Evolutionary conservation across 2,329 filamentous ascomycete species (phyloP).

Genomic region (Exophiala bonariae): DNA sequence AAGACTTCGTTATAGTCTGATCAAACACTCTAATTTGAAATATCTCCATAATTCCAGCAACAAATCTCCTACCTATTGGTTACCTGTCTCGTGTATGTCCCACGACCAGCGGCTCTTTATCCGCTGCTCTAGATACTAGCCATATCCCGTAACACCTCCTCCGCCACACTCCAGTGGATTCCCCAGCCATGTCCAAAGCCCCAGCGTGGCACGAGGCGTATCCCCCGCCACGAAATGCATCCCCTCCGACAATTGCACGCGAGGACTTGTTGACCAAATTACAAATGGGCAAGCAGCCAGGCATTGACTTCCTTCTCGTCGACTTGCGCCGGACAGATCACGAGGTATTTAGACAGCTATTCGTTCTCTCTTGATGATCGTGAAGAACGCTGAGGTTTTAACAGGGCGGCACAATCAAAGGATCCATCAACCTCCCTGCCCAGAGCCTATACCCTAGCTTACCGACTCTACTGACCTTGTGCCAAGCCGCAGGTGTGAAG

Average conservation of each 20-base stretch:
- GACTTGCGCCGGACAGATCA: slow-evolving; percentile 49
- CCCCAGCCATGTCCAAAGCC: slow-evolving; percentile 1
- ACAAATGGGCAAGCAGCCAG: slow-evolving; percentile 30
- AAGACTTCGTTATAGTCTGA: not conserved
- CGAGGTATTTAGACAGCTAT: slow-evolving; percentile 36
- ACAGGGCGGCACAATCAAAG: slow-evolving; percentile 62
- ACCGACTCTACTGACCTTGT: slow-evolving; percentile 37
- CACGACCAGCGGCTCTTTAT: not conserved
- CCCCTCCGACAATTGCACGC: slow-evolving; percentile 31
- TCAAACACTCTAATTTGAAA: not conserved
- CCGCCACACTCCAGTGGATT: not conserved
- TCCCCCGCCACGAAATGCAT: slow-evolving; percentile 16
- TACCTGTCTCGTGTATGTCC: not conserved
- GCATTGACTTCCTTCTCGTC: slow-evolving; percentile 43
- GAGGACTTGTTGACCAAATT: slow-evolving; percentile 40
- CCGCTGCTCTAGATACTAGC: not conserved
- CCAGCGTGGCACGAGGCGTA: slow-evolving; percentile 19
- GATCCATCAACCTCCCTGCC: slow-evolving; percentile 52
- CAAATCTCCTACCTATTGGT: slow-evolving; percentile 1
- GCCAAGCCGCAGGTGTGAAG: slow-evolving; percentile 33
- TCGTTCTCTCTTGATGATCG: not conserved
- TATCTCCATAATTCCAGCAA: not conserved
- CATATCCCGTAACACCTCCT: not conserved
- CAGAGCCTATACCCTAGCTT: slow-evolving; percentile 41
- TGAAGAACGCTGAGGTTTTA: slow-evolving; percentile 2